phyloP scores from a whole-genome alignment of 106 monocot genomes.

The Triglochin maritima region DNA sequence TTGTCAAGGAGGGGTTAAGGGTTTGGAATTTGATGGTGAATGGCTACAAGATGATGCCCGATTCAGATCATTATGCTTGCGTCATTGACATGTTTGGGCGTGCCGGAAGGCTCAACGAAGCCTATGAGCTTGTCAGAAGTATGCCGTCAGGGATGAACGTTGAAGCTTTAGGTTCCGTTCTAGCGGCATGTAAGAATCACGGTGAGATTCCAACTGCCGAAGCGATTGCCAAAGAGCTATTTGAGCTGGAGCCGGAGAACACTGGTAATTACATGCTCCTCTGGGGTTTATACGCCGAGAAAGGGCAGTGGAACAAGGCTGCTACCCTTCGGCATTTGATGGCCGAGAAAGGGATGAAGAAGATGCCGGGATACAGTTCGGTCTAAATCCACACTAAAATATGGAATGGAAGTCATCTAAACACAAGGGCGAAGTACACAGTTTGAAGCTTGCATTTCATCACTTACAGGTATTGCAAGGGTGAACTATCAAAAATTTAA shows the following conservation, averaged over 20 bases:
- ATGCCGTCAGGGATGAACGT: constrained; percentile 10
- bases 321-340: not conserved
- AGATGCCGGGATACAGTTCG: constrained; percentile 11
- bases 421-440: too few relatives aligned
- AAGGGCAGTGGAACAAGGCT: constrained; percentile 14
- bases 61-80: constrained; percentile 20
- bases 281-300: constrained; percentile 18
- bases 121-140: constrained; percentile 5
- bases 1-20: constrained; percentile 12
- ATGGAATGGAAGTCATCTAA: not conserved
- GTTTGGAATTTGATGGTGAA: constrained; percentile 16
- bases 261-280: constrained; percentile 26
- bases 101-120: constrained; percentile 16
- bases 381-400: not conserved
- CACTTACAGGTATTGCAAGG: too few relatives aligned
- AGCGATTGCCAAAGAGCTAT: constrained; percentile 12
- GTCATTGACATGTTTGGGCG: constrained; percentile 26
- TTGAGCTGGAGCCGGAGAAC: constrained; percentile 20
- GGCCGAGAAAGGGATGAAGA: constrained; percentile 7
- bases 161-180: constrained; percentile 19
- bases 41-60: constrained; percentile 1
- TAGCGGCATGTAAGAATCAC: constrained; percentile 16
- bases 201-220: constrained; percentile 17
- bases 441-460: too few relatives aligned
- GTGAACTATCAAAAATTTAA: too few relatives aligned